Conservation (phyloP, 495 filamentous ascomycete species). For the Xylaria cubensis region DNA sequence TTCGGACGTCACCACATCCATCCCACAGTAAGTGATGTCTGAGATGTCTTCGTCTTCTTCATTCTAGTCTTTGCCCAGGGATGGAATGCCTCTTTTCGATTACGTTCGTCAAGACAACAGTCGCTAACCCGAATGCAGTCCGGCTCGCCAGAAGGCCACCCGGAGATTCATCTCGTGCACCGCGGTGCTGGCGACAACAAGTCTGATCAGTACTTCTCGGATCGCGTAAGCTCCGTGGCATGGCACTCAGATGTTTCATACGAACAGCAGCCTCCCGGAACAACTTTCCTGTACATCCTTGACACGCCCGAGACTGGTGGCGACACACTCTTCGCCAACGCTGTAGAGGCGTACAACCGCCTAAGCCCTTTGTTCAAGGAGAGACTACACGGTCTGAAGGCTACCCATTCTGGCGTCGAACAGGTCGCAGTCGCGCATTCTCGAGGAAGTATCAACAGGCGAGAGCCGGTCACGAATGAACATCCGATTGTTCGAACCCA, state of each 20-base stretch:
- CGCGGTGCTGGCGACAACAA: slow-evolving; percentile 69
- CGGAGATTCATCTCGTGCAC: slow-evolving; percentile 81
- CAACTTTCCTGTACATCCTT: slow-evolving; percentile 80
- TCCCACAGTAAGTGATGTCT: slow-evolving; percentile 56
- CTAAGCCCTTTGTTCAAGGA: slow-evolving; percentile 73
- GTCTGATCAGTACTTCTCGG: slow-evolving; percentile 64
- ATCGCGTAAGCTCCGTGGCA: slow-evolving; percentile 69
- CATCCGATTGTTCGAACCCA: slow-evolving; percentile 85
- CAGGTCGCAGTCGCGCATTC: slow-evolving; percentile 65
- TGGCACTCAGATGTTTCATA: slow-evolving; percentile 89
- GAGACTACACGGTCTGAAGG: slow-evolving; percentile 77
- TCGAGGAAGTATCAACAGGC: slow-evolving; percentile 67
- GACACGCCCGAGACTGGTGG: slow-evolving; percentile 79
- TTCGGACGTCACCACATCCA: slow-evolving; percentile 88
- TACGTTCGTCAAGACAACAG: not conserved
- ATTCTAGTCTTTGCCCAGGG: not conserved
- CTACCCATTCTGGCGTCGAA: slow-evolving; percentile 76
- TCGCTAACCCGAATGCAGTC: slow-evolving; percentile 39
- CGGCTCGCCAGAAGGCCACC: slow-evolving; percentile 71
- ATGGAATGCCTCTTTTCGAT: not conserved
- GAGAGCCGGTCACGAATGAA: slow-evolving; percentile 71
- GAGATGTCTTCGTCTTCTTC: not conserved
- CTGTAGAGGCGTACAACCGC: slow-evolving; percentile 78
- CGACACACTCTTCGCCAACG: slow-evolving; percentile 78
- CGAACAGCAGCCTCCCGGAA: slow-evolving; percentile 84